Evolutionary conservation across 1,139 yeast species (phyloP).

Genomic region (Magnusiomyces suaveolens): DNA sequence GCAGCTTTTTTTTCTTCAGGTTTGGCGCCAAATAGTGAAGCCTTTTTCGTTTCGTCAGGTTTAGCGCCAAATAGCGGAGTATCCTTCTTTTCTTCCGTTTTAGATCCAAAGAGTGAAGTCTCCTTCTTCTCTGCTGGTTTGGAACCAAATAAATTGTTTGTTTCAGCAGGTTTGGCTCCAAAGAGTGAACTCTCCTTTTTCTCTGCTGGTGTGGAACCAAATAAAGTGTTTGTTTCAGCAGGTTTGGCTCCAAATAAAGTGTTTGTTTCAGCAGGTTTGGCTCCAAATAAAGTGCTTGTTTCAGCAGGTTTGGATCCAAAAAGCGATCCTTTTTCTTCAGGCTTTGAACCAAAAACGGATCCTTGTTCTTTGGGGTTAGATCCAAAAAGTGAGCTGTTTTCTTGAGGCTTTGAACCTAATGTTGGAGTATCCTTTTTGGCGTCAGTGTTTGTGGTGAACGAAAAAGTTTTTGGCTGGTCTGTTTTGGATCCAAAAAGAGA

Average conservation of each 20-base stretch:
- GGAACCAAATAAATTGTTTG: no score
- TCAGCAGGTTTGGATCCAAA: constrained; percentile 22
- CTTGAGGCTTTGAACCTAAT: neutral
- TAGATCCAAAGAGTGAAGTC: no score
- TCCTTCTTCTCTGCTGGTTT: no score
- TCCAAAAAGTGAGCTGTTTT: neutral
- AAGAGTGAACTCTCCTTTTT: no score
- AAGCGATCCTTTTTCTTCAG: constrained; percentile 8
- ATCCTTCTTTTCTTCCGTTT: neutral
- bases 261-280: constrained; percentile 9
- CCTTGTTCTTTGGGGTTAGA: neutral
- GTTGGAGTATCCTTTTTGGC: constrained; percentile 16
- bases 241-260: constrained; percentile 21
- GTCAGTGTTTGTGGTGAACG: no score
- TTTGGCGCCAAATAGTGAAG: constrained; percentile 11
- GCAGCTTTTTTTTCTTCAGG: constrained; percentile 10
- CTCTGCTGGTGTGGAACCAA: constrained; percentile 13
- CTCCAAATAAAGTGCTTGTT: no score
- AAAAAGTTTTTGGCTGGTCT: no score
- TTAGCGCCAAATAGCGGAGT: constrained; percentile 5
- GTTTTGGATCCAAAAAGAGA: constrained; percentile 17
- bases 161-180: no score
- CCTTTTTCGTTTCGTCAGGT: neutral
- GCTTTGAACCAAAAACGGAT: neutral
- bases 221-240: no score